A percentile compares a stretch with the other conserved stretches of the same genome.
Evolutionary conservation across 768 basidiomycete genomes (phyloP).

Genomic region (Pulveroboletus sp.): DNA sequence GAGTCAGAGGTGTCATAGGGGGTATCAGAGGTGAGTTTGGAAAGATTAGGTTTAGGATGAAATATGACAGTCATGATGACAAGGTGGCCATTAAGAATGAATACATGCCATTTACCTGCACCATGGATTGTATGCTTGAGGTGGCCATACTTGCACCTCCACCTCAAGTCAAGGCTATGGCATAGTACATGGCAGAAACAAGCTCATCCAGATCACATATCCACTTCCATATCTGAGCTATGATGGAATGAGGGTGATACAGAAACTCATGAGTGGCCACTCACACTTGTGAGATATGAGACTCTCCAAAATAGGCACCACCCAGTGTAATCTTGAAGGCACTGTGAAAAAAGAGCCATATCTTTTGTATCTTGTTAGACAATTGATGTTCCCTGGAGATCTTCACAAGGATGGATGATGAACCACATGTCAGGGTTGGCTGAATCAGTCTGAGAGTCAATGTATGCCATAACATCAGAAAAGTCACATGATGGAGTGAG

Average conservation of each 20-base stretch:
- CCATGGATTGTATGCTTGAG: constrained; percentile 8
- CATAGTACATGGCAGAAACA: constrained; percentile 5
- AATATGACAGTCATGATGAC: constrained; percentile 9
- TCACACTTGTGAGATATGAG: too few species aligned
- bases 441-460: neutral
- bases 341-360: too few species aligned
- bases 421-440: neutral
- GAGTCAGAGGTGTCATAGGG: too few species aligned
- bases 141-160: constrained; percentile 15
- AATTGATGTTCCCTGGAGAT: neutral
- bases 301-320: too few species aligned
- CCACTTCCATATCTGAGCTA: too few species aligned
- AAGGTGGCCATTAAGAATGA: constrained; percentile 15
- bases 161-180: constrained; percentile 11
- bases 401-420: neutral
- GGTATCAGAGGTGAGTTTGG: too few species aligned
- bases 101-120: neutral
- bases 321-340: too few species aligned
- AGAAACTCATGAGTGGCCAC: too few species aligned
- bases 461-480: neutral
- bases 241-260: too few species aligned
- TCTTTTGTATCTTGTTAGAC: neutral
- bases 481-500: neutral
- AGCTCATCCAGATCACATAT: constrained; percentile 6
- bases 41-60: too few species aligned